phyloP scores from a whole-genome alignment of 371 early-diverging fungal genomes.

The Mortierella sp. region DNA sequence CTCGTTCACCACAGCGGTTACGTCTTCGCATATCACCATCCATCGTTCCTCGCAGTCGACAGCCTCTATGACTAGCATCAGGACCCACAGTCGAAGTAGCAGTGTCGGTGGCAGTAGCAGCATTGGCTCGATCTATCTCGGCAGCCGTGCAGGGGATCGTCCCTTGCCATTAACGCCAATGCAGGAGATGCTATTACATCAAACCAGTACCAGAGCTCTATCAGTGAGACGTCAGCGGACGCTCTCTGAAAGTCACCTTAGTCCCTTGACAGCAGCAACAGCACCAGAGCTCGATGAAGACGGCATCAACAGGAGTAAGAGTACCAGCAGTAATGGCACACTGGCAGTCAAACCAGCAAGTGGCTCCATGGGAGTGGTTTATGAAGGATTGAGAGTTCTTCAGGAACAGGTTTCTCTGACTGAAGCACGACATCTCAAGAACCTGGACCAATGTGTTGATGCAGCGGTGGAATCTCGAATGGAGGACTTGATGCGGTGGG shows the following conservation, averaged over 20 bases:
- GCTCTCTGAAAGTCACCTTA: background rate
- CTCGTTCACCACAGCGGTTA: too few relatives aligned
- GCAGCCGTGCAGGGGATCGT: background rate
- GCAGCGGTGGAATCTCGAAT: background rate
- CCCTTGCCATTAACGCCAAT: conserved; percentile 1
- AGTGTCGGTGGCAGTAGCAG: too few relatives aligned
- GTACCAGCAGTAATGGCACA: too few relatives aligned
- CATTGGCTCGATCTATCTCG: too few relatives aligned
- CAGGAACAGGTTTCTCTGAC: background rate
- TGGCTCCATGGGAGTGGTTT: background rate
- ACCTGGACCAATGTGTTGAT: background rate
- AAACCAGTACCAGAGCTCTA: background rate
- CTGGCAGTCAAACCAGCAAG: background rate
- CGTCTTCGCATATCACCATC: too few relatives aligned
- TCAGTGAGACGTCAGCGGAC: background rate
- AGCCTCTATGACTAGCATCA: too few relatives aligned
- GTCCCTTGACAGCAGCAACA: too few relatives aligned
- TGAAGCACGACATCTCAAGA: background rate
- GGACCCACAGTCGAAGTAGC: too few relatives aligned
- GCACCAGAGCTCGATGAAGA: too few relatives aligned
- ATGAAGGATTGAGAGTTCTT: background rate
- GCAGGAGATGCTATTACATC: conserved; percentile 1
- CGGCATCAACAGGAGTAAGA: too few relatives aligned
- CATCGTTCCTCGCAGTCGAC: too few relatives aligned
- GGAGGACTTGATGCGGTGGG: background rate